Percentiles rank a stretch among this genome's conserved stretches.
Evolutionary conservation across 306 rosid genomes (phyloP).

Genomic region (Trifolium dubium): DNA sequence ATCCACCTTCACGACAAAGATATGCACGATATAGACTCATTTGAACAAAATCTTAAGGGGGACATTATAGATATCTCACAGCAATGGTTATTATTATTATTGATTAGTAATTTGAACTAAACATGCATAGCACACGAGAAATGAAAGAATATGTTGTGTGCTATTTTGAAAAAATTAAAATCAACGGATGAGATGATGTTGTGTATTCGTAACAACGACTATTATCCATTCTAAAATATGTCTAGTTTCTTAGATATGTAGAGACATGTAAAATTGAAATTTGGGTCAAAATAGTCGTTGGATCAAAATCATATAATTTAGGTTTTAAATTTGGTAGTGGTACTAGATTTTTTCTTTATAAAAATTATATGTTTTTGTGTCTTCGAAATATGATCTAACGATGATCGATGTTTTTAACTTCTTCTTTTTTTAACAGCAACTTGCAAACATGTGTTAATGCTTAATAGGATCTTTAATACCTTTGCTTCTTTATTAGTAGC

Average conservation of each 20-base stretch:
- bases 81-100: background rate
- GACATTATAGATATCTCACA: background rate
- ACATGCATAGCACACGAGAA: no score
- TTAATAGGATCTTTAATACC: background rate
- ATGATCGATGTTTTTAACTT: no score
- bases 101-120: background rate
- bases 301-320: background rate
- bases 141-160: no score
- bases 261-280: background rate
- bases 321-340: no score
- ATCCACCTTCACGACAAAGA: constrained; percentile 36
- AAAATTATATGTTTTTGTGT: background rate
- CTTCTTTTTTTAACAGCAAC: no score
- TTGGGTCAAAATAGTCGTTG: no score
- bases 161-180: no score
- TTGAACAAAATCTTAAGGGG: background rate
- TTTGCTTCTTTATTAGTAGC: constrained; percentile 4
- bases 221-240: background rate
- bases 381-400: no score
- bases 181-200: no score
- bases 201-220: no score
- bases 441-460: background rate
- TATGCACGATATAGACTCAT: constrained; percentile 31
- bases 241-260: no score
- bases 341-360: no score